Conservation (phyloP, 495 filamentous ascomycete species). For the Patellaria atrata region DNA sequence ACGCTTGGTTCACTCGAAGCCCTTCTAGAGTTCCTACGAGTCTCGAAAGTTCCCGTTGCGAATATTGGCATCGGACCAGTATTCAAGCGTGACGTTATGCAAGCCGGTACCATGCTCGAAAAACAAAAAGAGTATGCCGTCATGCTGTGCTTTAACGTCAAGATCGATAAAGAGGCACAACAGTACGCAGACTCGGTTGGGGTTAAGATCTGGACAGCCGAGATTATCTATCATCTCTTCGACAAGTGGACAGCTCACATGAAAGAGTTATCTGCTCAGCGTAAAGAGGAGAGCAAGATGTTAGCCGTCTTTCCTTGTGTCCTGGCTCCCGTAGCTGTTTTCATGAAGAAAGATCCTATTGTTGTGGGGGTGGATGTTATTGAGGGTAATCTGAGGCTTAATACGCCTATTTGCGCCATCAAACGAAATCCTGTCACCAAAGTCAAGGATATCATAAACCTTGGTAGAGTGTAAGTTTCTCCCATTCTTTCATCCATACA, state of each 20-base stretch:
- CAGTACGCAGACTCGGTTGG: conserved; percentile 86
- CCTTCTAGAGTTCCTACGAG: conserved; percentile 84
- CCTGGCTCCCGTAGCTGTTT: conserved; percentile 74
- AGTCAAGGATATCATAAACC: conserved; percentile 61
- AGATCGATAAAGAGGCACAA: conserved; percentile 92
- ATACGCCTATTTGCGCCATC: conserved; percentile 77
- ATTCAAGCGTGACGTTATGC: conserved; percentile 97
- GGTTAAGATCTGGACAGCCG: conserved; percentile 95
- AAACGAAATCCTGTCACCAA: conserved; percentile 65
- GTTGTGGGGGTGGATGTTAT: conserved; percentile 90
- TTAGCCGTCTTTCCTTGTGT: conserved; percentile 95
- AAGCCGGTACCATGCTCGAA: conserved; percentile 91
- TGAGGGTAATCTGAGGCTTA: conserved; percentile 70
- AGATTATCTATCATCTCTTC: conserved; percentile 99
- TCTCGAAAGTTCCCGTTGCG: conserved; percentile 90
- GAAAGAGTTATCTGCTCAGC: conserved; percentile 66
- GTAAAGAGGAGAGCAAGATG: conserved; percentile 92
- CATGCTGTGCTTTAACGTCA: conserved; percentile 99
- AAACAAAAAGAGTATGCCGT: conserved; percentile 90
- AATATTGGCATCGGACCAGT: conserved; percentile 97
- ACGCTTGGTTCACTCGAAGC: conserved; percentile 96
- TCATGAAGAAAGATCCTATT: conserved; percentile 97
- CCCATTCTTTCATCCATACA: not conserved
- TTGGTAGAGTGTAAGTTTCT: conserved; percentile 87
- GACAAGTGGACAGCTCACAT: conserved; percentile 93